phyloP scores from a whole-genome alignment of 129 eudicot genomes.

The Chrysanthemum seticuspe region DNA sequence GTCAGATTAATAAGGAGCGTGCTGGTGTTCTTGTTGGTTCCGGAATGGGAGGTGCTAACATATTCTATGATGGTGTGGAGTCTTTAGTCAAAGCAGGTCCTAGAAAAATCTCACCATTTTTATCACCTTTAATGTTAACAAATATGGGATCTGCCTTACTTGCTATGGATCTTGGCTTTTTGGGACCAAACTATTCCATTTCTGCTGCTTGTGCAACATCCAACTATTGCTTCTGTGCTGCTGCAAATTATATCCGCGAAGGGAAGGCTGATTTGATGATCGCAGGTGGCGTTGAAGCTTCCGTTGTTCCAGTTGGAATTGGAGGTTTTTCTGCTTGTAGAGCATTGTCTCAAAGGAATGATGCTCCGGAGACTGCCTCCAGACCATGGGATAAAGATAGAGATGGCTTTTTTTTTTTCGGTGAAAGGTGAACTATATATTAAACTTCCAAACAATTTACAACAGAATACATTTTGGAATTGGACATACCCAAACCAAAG shows the following conservation, averaged over 20 bases:
- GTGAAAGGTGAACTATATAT: no score
- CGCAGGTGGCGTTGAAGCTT: background rate
- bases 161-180: background rate
- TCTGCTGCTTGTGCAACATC: slow-evolving; percentile 8
- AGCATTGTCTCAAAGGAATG: slow-evolving; percentile 2
- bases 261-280: background rate
- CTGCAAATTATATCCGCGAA: slow-evolving; percentile 1
- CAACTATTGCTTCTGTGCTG: background rate
- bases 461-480: no score
- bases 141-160: slow-evolving; percentile 1
- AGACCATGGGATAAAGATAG: slow-evolving; percentile 11
- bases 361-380: background rate
- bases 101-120: background rate
- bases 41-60: background rate
- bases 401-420: no score
- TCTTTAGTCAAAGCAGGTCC: background rate
- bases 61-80: background rate
- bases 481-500: no score
- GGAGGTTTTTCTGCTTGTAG: background rate
- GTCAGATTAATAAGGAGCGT: background rate
- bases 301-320: background rate
- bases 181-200: background rate
- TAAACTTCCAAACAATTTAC: no score
- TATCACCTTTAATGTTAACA: background rate
- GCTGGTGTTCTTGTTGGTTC: background rate